A percentile compares a stretch with the other conserved stretches of the same genome.
phyloP scores from a whole-genome alignment of 139 green algal species.

The Monoraphidium neglectum region DNA sequence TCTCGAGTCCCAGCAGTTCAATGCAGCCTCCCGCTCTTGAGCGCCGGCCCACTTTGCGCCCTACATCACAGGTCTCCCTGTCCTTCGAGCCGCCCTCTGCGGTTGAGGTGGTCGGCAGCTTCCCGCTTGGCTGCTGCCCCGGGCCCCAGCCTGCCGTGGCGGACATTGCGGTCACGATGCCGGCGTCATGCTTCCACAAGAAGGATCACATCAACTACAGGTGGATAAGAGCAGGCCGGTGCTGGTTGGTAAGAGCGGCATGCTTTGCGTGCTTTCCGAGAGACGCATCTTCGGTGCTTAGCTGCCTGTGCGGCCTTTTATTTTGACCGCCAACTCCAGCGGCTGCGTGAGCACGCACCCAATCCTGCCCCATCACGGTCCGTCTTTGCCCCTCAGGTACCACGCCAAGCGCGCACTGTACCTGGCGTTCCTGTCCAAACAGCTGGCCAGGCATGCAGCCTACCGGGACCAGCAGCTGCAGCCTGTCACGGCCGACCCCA shows the following conservation, averaged over 20 bases:
- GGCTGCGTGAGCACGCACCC: too few species aligned
- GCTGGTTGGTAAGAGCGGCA: too few species aligned
- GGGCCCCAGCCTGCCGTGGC: constrained; percentile 19
- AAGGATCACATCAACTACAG: constrained; percentile 81
- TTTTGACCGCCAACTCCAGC: too few species aligned
- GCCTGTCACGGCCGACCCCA: constrained; percentile 46
- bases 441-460: constrained; percentile 28
- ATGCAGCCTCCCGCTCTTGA: too few species aligned
- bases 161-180: constrained; percentile 73
- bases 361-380: too few species aligned
- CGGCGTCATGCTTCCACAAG: constrained; percentile 56
- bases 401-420: constrained; percentile 69
- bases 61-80: too few species aligned
- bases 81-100: background rate
- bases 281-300: too few species aligned
- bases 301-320: too few species aligned
- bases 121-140: background rate
- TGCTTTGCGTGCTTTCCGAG: too few species aligned
- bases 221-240: too few species aligned
- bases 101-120: constrained; percentile 23
- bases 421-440: constrained; percentile 45
- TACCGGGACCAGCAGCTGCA: constrained; percentile 40
- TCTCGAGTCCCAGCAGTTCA: too few species aligned
- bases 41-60: too few species aligned
- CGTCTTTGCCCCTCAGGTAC: constrained; percentile 44